A percentile compares a stretch with the other conserved stretches of the same genome.
Evolutionary conservation across 176 grass and related monocot genomes (phyloP).

Genomic region (Juncus inflexus): DNA sequence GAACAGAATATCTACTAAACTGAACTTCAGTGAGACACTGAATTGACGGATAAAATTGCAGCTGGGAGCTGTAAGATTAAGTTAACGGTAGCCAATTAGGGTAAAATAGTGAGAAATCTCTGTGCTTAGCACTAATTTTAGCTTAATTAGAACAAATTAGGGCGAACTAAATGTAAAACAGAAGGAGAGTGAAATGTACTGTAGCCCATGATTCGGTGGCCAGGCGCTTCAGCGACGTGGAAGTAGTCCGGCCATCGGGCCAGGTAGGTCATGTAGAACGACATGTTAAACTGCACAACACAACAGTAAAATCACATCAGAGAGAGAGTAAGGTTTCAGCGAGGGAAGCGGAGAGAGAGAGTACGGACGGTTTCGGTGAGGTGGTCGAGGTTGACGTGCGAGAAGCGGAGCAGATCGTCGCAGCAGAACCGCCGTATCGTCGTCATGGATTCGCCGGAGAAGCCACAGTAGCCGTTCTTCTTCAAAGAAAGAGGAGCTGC

Average conservation of each 20-base stretch:
- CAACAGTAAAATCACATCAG: neutral
- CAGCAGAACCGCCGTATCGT: slow-evolving; percentile 96
- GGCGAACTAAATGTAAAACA: neutral
- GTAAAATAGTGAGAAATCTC: no score
- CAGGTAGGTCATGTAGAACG: slow-evolving; percentile 99
- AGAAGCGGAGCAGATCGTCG: slow-evolving; percentile 87
- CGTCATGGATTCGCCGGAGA: slow-evolving; percentile 40
- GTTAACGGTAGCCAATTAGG: neutral
- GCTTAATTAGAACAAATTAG: no score
- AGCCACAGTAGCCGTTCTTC: neutral
- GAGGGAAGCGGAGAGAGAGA: neutral
- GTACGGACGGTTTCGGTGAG: slow-evolving; percentile 70
- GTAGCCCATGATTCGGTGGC: slow-evolving; percentile 89
- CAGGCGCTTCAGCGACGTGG: slow-evolving; percentile 61
- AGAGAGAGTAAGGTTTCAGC: neutral
- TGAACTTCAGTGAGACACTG: neutral
- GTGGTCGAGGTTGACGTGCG: slow-evolving; percentile 89
- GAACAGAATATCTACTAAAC: neutral
- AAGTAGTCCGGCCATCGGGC: slow-evolving; percentile 99
- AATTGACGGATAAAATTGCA: neutral
- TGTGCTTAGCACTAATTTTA: no score
- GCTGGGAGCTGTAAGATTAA: neutral
- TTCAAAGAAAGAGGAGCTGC: no score
- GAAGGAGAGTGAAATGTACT: slow-evolving; percentile 34
- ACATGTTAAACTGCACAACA: slow-evolving; percentile 86